A percentile compares a stretch with the other conserved stretches of the same genome.
Evolutionary conservation across 176 grass and related monocot species (phyloP).

Genomic region (Bromus sterilis): DNA sequence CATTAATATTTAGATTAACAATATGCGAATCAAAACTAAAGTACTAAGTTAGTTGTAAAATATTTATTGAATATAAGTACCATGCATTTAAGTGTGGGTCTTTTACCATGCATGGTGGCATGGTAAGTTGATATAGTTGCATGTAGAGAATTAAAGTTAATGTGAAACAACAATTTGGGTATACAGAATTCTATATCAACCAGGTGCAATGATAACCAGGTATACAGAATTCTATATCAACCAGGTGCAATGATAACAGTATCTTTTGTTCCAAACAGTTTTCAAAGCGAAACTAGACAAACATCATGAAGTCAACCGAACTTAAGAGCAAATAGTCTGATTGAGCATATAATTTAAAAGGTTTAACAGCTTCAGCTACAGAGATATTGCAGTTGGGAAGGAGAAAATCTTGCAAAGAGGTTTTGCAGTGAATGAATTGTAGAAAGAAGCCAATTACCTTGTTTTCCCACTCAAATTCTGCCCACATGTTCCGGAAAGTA

Average conservation of each 20-base stretch:
- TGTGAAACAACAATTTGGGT: background rate
- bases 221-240: background rate
- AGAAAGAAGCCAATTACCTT: conserved; percentile 39
- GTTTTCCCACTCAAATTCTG: conserved; percentile 68
- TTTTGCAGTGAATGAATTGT: background rate
- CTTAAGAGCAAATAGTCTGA: background rate
- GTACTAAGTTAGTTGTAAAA: background rate
- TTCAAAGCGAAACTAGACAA: background rate
- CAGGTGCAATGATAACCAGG: background rate
- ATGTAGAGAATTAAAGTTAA: background rate
- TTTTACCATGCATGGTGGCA: background rate
- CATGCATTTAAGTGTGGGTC: background rate
- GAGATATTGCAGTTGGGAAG: background rate
- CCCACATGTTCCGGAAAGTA: conserved; percentile 71
- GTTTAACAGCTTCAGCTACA: background rate
- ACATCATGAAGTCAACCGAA: background rate
- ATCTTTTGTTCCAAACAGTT: background rate
- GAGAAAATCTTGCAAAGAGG: background rate
- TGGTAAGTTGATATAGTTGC: background rate
- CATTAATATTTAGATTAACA: background rate
- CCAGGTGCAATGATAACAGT: background rate
- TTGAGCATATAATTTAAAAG: background rate
- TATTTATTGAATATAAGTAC: background rate
- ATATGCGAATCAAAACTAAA: background rate
- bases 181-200: background rate